Evolutionary conservation across 495 filamentous ascomycete species (phyloP).

Genomic region (Daldinia childiae): DNA sequence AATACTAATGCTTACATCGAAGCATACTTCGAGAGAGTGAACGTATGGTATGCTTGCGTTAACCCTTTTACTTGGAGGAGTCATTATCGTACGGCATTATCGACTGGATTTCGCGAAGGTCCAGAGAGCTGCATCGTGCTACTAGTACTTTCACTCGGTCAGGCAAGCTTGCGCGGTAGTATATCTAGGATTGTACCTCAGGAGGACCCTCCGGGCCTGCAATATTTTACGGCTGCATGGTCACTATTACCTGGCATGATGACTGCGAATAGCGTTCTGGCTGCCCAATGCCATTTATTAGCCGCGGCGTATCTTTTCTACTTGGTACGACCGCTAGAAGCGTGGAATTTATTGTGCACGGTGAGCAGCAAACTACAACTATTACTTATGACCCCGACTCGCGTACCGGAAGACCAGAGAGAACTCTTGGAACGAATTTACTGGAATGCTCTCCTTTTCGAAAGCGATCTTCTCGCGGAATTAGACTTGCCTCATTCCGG

Average conservation of each 20-base stretch:
- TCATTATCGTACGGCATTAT: conserved; percentile 76
- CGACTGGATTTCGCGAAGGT: conserved; percentile 76
- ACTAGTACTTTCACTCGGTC: conserved; percentile 78
- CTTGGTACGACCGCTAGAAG: conserved; percentile 79
- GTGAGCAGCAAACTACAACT: conserved; percentile 84
- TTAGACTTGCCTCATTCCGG: conserved; percentile 84
- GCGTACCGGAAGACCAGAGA: conserved; percentile 71
- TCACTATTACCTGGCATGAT: conserved; percentile 77
- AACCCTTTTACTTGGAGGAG: conserved; percentile 84
- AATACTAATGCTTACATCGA: conserved; percentile 78
- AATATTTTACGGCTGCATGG: conserved; percentile 85
- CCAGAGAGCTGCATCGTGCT: conserved; percentile 86
- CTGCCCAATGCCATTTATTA: conserved; percentile 80
- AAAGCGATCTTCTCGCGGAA: conserved; percentile 83
- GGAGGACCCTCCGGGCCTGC: conserved; percentile 77
- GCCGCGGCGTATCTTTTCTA: conserved; percentile 85
- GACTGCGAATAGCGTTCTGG: conserved; percentile 78
- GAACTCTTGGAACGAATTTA: conserved; percentile 80
- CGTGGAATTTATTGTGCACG: conserved; percentile 81
- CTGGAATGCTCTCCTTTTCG: conserved; percentile 84
- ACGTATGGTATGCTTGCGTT: conserved; percentile 86
- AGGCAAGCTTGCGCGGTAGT: conserved; percentile 74
- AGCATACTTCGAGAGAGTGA: conserved; percentile 80
- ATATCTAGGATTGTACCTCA: conserved; percentile 76
- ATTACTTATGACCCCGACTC: conserved; percentile 73